Evolutionary conservation across 1,139 yeast genomes (phyloP), one percentile per base, ranked within the genome.

Genomic region (Hyphopichia buzzinii): DNA sequence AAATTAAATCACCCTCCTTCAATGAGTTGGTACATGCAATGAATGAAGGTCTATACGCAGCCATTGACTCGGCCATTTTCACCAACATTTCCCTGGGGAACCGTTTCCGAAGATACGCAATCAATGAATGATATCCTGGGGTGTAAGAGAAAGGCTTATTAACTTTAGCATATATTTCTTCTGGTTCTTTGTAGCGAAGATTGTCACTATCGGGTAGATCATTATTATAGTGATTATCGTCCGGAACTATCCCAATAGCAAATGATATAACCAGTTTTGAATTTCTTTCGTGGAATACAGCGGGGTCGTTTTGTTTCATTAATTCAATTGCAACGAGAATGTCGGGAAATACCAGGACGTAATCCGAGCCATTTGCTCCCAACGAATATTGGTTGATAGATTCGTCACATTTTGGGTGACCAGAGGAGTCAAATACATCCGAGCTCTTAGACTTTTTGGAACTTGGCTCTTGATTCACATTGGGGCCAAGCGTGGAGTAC

Each of bases 11-110:
- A 34, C 87, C 95, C 47, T 87, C 95, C 39, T 89, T 86, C 30
- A 92, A 63, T 3, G 94, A 81, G 49, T 87, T 84, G 23, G 96
- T 87, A 51, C 95, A 85, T 1, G 97, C 97, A 48, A 90, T 89
- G 55, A 90, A 90, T 8, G 89, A 80, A 1, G 97, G 97, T 43
- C 97, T 67, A 52, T 89, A 89, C 33, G 81, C 79, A 0, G 97
- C 95, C 83, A 92, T 85, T 8, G 87, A 80, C 50, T 84, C 83
- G 3, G 96, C 92, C 81, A 92, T 84, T 40, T 82, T 77, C 37
- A 89, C 84, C 44, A 90, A 70, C 64, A 84, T 81, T 22, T 72
- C 72, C 41, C 80, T 78, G 35, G 79, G 76, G 54, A 92, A 89
- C 36, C 97, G 62, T 29, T 75, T 68, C 39, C 84, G 67, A 40